Evolutionary conservation across 208 protist species (phyloP).

Genomic region (Wallacemonas sp.): DNA sequence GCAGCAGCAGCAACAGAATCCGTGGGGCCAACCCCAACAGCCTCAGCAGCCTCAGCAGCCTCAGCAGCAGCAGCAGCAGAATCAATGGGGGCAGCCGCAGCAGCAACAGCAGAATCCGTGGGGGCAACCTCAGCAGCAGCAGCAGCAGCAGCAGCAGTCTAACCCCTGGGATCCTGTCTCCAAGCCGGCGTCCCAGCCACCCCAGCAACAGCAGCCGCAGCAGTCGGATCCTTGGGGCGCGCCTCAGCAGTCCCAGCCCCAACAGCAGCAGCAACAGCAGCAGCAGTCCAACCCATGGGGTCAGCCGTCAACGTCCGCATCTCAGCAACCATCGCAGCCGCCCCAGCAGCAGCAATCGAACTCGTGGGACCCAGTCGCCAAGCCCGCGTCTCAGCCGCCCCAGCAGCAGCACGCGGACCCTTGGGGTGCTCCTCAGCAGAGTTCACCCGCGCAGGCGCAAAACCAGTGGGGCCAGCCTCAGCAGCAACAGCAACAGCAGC

Average conservation of each 20-base stretch:
- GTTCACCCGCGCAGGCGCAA: background rate
- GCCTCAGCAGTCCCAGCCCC: background rate
- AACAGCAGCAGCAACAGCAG: constrained; percentile 10
- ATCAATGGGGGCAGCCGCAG: constrained; percentile 1
- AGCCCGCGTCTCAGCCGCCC: background rate
- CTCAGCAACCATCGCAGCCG: constrained; percentile 16
- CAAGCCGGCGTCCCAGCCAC: too few species aligned
- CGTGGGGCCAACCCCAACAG: constrained; percentile 4
- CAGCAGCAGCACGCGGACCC: constrained; percentile 18
- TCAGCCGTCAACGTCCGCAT: too few species aligned
- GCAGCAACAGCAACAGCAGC: constrained; percentile 15
- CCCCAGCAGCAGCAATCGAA: background rate
- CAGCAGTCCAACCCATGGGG: constrained; percentile 23
- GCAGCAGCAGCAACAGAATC: background rate
- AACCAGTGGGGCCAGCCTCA: constrained; percentile 24
- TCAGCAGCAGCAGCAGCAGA: constrained; percentile 16
- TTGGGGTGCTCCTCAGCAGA: constrained; percentile 28
- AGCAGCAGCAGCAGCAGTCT: constrained; percentile 10
- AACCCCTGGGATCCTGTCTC: constrained; percentile 21
- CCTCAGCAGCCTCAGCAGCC: too few species aligned
- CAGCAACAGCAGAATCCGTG: too few species aligned
- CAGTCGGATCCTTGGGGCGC: constrained; percentile 15
- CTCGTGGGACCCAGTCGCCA: background rate
- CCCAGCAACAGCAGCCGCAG: constrained; percentile 8
- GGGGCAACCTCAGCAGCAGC: background rate